Evolutionary conservation across 139 green algal species (phyloP), one percentile per base, ranked within the genome.

Genomic region (Chlorokybus atmophyticus): DNA sequence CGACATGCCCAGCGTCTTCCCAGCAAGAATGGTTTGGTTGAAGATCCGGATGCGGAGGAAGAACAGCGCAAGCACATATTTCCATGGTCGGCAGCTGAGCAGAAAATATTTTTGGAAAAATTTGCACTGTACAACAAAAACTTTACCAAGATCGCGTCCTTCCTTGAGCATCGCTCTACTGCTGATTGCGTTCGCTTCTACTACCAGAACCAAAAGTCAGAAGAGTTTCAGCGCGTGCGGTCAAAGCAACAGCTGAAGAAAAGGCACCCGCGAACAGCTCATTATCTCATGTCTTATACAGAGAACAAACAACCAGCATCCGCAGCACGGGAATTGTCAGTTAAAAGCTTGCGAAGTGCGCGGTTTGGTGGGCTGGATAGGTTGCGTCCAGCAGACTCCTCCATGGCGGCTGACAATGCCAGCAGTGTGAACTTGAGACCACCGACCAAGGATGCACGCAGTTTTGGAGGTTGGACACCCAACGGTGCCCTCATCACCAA

Each of bases 191-290:
- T 89, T 21, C n/a, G 83, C 67, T 95, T 94, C 68, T 80, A 79
- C 70, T 80, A 79, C 52, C 48, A 73, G 41, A 74, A 86, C 60
- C 83, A 93, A 66, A 90, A 91, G 67, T 77, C 75, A 10, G 82
- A 90, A 32, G 86, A 92, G 57, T 94, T 94, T 68, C 74, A 75
- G 0, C 54, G 57, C 6, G 78, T 90, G 27, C 75, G 87, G 8
- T 76, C 80, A 50, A 91, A 87, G 71, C 80, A 85, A 71, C 79
- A 90, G 76, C 72, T 90, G n/a, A 86, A 87, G 57, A 95, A 95
- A 78, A 70, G 60, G 84, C 1, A 55, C 78, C 64, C 75, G 83
- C 49, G 68, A 66, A 23, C 78, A 85, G 40, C 61, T 48, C 32
- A 77, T 14, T 14, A 10, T 14, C 10, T 21, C 35, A 44, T 44